phyloP scores from a whole-genome alignment of 768 basidiomycete species.

The Tricholoma sp. region DNA sequence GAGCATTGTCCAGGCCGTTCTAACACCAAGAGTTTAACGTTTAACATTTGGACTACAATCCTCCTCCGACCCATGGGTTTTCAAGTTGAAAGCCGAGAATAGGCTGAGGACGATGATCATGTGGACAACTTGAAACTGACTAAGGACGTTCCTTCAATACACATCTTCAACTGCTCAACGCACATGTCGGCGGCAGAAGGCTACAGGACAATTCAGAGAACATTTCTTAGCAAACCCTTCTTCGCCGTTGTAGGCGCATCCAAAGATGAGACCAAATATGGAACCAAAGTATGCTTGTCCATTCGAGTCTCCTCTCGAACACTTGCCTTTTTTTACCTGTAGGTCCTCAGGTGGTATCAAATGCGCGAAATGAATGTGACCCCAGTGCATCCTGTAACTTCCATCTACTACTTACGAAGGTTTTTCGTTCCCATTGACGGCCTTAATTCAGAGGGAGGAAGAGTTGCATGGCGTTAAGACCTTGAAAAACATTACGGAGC shows the following conservation, averaged over 20 bases:
- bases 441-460: constrained; percentile 49
- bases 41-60: too few relatives aligned
- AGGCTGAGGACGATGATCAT: not conserved
- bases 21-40: too few relatives aligned
- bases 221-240: constrained; percentile 57
- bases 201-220: constrained; percentile 36
- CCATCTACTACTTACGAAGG: not conserved
- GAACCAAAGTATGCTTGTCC: constrained; percentile 52
- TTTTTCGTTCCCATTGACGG: not conserved
- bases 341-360: constrained; percentile 81
- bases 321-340: not conserved
- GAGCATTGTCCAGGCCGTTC: too few relatives aligned
- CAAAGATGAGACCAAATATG: constrained; percentile 72
- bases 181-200: constrained; percentile 14
- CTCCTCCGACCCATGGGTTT: too few relatives aligned
- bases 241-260: constrained; percentile 85
- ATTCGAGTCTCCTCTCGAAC: not conserved
- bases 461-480: constrained; percentile 65
- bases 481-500: constrained; percentile 47
- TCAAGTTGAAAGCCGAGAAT: too few relatives aligned
- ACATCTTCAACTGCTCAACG: not conserved
- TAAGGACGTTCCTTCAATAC: not conserved
- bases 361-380: constrained; percentile 51
- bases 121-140: constrained; percentile 1
- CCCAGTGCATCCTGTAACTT: constrained; percentile 69